phyloP scores from a whole-genome alignment of 2,329 filamentous ascomycete genomes.

The Cladosporium sp. region DNA sequence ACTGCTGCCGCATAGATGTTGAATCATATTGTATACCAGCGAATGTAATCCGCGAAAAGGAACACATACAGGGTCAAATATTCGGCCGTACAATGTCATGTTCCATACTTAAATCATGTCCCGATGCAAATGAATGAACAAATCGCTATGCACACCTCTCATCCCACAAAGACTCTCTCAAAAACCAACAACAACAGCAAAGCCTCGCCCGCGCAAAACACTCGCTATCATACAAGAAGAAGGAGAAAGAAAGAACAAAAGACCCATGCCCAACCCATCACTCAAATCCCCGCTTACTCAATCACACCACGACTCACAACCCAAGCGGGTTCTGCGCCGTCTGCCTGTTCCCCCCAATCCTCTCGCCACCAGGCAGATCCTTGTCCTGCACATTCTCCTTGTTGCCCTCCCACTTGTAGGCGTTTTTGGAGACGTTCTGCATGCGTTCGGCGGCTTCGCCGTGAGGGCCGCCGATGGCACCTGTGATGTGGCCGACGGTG shows the following conservation, averaged over 20 bases:
- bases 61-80: not conserved
- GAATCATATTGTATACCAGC: not conserved
- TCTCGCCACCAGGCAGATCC: conserved; percentile 34
- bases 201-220: not conserved
- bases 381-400: conserved; percentile 30
- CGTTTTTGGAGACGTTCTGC: conserved; percentile 30
- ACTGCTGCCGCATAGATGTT: conserved; percentile 17
- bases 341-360: conserved; percentile 40
- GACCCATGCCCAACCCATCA: not conserved
- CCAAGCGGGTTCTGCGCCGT: conserved; percentile 41
- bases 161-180: not conserved
- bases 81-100: not conserved
- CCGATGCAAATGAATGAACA: conserved; percentile 1
- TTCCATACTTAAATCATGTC: not conserved
- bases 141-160: not conserved
- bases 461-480: conserved; percentile 33
- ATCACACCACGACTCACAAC: conserved; percentile 27
- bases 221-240: not conserved
- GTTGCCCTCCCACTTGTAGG: conserved; percentile 28
- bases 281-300: too few species aligned
- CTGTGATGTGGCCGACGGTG: conserved; percentile 35
- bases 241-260: not conserved
- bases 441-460: conserved; percentile 34
- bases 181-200: not conserved
- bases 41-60: not conserved